These are phyloP conservation scores for Zasmidium angulare DNA, from an alignment of 2,329 filamentous ascomycete species.

Conservation along the genomic window DNA sequence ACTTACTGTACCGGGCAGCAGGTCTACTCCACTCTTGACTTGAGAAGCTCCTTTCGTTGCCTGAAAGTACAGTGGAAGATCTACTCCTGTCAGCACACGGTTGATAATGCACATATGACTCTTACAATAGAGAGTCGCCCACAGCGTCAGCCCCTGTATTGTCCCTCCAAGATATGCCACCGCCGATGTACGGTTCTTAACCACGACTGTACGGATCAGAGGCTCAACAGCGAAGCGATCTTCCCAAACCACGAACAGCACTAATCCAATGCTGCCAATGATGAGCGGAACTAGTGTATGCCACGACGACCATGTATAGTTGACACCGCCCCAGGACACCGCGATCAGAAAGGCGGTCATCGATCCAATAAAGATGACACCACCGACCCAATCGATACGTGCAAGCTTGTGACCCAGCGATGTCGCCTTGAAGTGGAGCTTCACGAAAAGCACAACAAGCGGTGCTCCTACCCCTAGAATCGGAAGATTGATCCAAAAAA, in stretches of 20 bases:
- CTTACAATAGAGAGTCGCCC: no score
- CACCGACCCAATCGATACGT: neutral
- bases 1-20: no score
- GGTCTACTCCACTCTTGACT: slow-evolving; percentile 40
- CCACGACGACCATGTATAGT: slow-evolving; percentile 65
- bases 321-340: slow-evolving; percentile 64
- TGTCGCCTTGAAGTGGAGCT: slow-evolving; percentile 29
- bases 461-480: slow-evolving; percentile 3
- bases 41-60: slow-evolving; percentile 27
- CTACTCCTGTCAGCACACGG: no score
- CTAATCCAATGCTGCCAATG: slow-evolving; percentile 53
- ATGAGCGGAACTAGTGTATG: slow-evolving; percentile 62
- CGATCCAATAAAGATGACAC: neutral
- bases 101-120: no score
- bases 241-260: no score
- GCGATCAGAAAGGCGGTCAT: slow-evolving; percentile 61
- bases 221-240: slow-evolving; percentile 53
- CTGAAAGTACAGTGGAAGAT: slow-evolving; percentile 7
- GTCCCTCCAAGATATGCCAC: no score
- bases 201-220: no score
- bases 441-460: slow-evolving; percentile 3
- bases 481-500: slow-evolving; percentile 13
- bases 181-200: slow-evolving; percentile 49
- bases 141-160: no score
- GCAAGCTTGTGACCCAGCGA: no score